Conservation (phyloP, 1,139 yeast genomes). For the Yamadazyma jaroonii region DNA sequence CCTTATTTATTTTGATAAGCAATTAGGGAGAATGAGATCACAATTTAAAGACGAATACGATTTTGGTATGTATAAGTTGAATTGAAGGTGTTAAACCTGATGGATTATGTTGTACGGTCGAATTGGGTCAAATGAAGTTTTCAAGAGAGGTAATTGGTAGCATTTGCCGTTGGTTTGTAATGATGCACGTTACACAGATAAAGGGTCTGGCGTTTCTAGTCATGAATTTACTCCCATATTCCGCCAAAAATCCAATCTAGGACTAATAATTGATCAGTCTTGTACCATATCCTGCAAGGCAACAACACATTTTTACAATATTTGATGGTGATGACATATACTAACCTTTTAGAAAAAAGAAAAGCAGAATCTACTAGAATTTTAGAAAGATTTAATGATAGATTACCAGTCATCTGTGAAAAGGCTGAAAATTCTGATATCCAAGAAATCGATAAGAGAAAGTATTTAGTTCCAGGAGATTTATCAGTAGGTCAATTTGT, state of each 20-base stretch:
- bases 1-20: constrained; percentile 4
- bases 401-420: constrained; percentile 97
- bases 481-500: constrained; percentile 97
- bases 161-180: background rate
- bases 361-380: constrained; percentile 94
- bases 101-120: too few species aligned
- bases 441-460: constrained; percentile 94
- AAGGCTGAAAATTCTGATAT: constrained; percentile 96
- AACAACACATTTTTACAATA: background rate
- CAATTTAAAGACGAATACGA: constrained; percentile 93
- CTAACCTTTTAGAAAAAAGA: constrained; percentile 62
- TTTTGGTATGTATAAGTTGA: constrained; percentile 30
- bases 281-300: too few species aligned
- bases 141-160: too few species aligned
- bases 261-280: too few species aligned
- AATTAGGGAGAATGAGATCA: constrained; percentile 59
- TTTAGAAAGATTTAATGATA: constrained; percentile 81
- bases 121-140: too few species aligned
- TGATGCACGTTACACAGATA: background rate
- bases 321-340: constrained; percentile 16
- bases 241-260: too few species aligned
- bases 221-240: too few species aligned
- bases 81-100: too few species aligned
- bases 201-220: too few species aligned
- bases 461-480: constrained; percentile 94